These are phyloP conservation scores for Penicillium sclerotigenum DNA, from an alignment of 2,329 filamentous ascomycete species.

Conservation along the genomic window DNA sequence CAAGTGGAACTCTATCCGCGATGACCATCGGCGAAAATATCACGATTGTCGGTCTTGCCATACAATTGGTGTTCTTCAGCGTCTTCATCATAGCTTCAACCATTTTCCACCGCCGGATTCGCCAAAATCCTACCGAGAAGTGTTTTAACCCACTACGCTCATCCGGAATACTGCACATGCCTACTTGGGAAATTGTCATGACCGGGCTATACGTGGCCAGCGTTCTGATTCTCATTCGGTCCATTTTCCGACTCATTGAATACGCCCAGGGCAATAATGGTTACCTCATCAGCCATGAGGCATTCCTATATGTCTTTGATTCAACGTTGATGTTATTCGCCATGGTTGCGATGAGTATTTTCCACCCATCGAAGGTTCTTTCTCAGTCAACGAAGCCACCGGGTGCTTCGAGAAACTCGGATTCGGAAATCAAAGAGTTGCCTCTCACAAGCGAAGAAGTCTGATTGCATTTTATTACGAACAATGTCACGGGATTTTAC, in stretches of 20 bases:
- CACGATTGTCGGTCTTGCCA: conserved; percentile 15
- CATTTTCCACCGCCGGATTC: conserved; percentile 18
- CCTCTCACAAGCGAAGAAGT: neutral
- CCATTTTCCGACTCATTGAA: conserved; percentile 21
- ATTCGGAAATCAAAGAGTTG: neutral
- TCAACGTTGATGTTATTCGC: neutral
- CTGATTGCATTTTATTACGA: neutral
- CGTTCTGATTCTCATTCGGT: conserved; percentile 20
- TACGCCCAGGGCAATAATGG: conserved; percentile 22
- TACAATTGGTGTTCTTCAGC: conserved; percentile 22
- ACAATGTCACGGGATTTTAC: neutral
- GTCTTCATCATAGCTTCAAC: conserved; percentile 14
- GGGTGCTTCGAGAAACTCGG: neutral
- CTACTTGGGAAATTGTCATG: neutral
- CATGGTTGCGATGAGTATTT: conserved; percentile 5
- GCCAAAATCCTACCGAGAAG: conserved; percentile 6
- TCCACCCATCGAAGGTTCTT: neutral
- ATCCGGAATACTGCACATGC: neutral
- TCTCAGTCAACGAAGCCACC: neutral
- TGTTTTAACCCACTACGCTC: neutral
- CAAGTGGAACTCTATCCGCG: neutral
- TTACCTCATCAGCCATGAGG: conserved; percentile 23
- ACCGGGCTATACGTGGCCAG: conserved; percentile 6
- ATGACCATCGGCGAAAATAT: conserved; percentile 14
- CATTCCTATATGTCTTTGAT: conserved; percentile 24